Conservation (phyloP, 164 flowering plant species). For the Brasenia schreberi region DNA sequence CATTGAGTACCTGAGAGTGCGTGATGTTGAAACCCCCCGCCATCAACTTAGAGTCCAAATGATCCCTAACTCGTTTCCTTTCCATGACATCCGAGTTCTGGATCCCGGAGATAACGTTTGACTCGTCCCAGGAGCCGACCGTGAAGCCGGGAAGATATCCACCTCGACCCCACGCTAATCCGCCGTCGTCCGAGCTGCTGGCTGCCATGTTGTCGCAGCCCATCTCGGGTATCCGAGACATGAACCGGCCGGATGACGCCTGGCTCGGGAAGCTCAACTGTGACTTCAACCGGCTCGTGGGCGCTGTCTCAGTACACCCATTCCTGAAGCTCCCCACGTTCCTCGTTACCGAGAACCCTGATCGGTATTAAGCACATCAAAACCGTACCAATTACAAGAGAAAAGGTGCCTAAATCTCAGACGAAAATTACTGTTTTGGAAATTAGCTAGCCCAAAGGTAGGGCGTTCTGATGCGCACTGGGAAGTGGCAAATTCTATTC, state of each 20-base stretch:
- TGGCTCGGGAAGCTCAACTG: slow-evolving; percentile 30
- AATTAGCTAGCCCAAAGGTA: too few species aligned
- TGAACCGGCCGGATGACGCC: slow-evolving; percentile 24
- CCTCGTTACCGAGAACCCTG: slow-evolving; percentile 48
- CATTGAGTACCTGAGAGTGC: slow-evolving; percentile 25
- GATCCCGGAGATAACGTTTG: slow-evolving; percentile 25
- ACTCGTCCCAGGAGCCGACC: slow-evolving; percentile 52
- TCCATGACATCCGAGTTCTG: slow-evolving; percentile 9
- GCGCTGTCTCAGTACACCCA: slow-evolving; percentile 11
- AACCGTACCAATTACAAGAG: neutral
- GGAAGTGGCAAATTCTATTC: too few species aligned
- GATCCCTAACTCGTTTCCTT: slow-evolving; percentile 20
- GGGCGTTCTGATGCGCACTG: too few species aligned
- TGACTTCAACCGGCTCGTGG: slow-evolving; percentile 22
- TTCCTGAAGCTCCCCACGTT: slow-evolving; percentile 22
- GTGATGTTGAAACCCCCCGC: slow-evolving; percentile 24
- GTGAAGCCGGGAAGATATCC: slow-evolving; percentile 31
- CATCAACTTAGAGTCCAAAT: slow-evolving; percentile 20
- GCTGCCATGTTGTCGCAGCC: slow-evolving; percentile 25
- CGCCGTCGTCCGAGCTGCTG: slow-evolving; percentile 16
- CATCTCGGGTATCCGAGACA: slow-evolving; percentile 42
- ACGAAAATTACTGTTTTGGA: too few species aligned
- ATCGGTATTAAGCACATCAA: neutral
- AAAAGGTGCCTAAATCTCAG: too few species aligned
- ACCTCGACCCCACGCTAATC: slow-evolving; percentile 19